A percentile compares a stretch with the other conserved stretches of the same genome.
Conservation (phyloP, 305 asterid species). For the Fraxinus baroniana region DNA sequence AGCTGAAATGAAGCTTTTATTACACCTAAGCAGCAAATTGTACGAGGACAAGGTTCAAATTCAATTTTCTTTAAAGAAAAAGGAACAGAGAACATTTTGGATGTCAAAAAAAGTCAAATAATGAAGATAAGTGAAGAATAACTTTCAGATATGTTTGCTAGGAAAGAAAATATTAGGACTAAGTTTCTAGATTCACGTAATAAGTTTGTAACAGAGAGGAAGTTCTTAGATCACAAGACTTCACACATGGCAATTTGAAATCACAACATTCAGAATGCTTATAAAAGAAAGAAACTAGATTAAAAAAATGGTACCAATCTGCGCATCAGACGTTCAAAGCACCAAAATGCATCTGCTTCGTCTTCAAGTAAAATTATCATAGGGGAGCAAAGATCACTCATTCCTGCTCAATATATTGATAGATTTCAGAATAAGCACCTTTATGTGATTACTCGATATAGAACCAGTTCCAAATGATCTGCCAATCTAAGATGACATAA, state of each 20-base stretch:
- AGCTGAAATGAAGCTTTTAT: neutral
- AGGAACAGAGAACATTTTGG: neutral
- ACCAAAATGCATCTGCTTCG: constrained; percentile 98
- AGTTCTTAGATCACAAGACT: constrained; percentile 6
- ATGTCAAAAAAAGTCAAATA: neutral
- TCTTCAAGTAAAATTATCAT: constrained; percentile 85
- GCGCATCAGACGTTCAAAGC: constrained; percentile 87
- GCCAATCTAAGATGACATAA: constrained; percentile 1
- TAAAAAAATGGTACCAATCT: constrained; percentile 57
- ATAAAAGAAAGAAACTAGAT: constrained; percentile 4
- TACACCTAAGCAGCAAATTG: neutral
- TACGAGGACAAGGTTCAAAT: neutral
- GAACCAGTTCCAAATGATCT: neutral
- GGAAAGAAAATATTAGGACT: neutral
- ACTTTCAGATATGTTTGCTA: neutral
- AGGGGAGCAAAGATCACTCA: constrained; percentile 99
- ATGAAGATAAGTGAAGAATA: constrained; percentile 3
- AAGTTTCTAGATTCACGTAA: constrained; percentile 2
- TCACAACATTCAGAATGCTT: constrained; percentile 21
- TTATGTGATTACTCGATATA: constrained; percentile 4
- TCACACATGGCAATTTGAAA: constrained; percentile 5
- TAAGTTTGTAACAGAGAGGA: constrained; percentile 15
- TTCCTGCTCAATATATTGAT: constrained; percentile 54
- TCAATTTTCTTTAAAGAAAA: neutral
- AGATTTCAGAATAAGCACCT: constrained; percentile 27